Conservation (phyloP, 208 protist species). For the Paratrypanosoma confusum region DNA sequence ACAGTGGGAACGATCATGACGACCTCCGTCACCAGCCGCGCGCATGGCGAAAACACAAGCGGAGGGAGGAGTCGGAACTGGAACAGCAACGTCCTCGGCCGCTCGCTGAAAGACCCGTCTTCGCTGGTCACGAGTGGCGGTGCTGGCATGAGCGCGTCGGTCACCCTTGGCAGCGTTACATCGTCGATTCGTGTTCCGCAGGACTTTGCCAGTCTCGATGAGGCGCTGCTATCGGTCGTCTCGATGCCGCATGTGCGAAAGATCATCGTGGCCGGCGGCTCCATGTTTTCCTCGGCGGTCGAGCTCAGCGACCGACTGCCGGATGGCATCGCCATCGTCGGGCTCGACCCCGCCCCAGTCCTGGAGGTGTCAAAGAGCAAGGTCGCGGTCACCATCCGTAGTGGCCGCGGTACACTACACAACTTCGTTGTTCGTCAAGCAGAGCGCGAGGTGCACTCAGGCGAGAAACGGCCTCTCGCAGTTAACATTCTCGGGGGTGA, state of each 20-base stretch:
- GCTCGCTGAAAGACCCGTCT: no score
- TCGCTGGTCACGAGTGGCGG: no score
- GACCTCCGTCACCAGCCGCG: no score
- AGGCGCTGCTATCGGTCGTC: slow-evolving; percentile 24
- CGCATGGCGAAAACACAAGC: no score
- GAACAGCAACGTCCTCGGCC: no score
- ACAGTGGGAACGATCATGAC: no score
- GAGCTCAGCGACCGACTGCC: slow-evolving; percentile 40
- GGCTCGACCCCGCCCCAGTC: slow-evolving; percentile 50
- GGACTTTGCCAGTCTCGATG: slow-evolving; percentile 35
- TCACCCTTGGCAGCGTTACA: no score
- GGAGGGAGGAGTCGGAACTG: no score
- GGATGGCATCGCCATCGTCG: slow-evolving; percentile 51
- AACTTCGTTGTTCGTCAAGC: slow-evolving; percentile 73
- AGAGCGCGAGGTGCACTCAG: no score
- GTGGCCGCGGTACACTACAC: slow-evolving; percentile 46
- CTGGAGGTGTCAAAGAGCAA: slow-evolving; percentile 36
- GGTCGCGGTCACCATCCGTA: slow-evolving; percentile 43
- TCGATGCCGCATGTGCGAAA: slow-evolving; percentile 48
- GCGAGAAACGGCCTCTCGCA: slow-evolving; percentile 41
- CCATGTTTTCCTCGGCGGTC: slow-evolving; percentile 31
- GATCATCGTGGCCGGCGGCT: slow-evolving; percentile 41
- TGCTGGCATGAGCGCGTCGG: no score
- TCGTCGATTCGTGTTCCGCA: slow-evolving; percentile 47
- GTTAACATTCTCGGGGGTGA: slow-evolving; percentile 54